Percentiles rank a stretch among this genome's conserved stretches.
Evolutionary conservation across 169 alveolate species (phyloP).

Genomic region (Eimeria falciformis): DNA sequence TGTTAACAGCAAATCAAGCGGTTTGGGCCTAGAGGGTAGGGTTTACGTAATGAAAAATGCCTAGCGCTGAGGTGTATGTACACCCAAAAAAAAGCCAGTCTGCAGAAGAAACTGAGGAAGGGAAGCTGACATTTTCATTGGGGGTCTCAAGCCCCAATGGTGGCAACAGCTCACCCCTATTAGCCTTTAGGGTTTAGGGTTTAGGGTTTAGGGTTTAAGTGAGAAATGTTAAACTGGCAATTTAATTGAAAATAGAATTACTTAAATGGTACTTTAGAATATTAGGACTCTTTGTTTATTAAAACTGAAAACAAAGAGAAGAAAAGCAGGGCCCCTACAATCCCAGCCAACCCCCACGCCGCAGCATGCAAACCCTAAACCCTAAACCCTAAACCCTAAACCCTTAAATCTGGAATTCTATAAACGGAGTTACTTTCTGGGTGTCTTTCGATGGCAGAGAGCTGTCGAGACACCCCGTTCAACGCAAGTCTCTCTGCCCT

Average conservation of each 20-base stretch:
- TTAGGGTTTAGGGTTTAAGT: constrained; percentile 58
- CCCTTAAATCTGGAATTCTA: neutral
- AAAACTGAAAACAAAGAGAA: neutral
- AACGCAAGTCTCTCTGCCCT: too few species aligned
- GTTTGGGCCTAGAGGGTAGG: neutral
- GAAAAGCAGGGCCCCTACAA: neutral
- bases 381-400: neutral
- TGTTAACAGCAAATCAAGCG: too few species aligned
- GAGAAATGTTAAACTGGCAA: too few species aligned
- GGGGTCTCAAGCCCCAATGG: constrained; percentile 10
- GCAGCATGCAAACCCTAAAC: constrained; percentile 39
- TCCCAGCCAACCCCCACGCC: constrained; percentile 47
- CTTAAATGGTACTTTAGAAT: neutral
- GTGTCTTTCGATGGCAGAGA: neutral
- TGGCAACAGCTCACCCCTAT: constrained; percentile 33
- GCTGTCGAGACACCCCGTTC: neutral
- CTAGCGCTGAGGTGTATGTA: neutral
- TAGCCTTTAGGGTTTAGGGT: constrained; percentile 56
- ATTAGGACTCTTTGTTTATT: neutral
- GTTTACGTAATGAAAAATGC: neutral
- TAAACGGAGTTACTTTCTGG: neutral
- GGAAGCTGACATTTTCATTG: neutral
- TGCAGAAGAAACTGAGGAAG: too few species aligned
- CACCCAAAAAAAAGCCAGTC: neutral
- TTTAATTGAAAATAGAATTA: too few species aligned